Evolutionary conservation across 805 yeast species (phyloP).

Genomic region (Grigorovia transvaalensis): DNA sequence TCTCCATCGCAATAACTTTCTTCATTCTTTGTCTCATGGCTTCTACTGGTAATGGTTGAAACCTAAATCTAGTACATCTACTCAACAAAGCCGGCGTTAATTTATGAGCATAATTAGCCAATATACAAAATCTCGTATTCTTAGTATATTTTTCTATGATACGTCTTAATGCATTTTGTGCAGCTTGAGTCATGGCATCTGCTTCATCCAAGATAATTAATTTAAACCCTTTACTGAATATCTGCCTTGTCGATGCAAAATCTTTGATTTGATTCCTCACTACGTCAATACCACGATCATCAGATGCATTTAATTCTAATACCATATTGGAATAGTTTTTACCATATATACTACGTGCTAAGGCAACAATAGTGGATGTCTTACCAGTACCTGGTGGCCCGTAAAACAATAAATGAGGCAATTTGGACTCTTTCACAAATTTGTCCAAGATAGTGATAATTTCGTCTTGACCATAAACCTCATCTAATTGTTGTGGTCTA

Average conservation of each 20-base stretch:
- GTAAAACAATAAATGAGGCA: slow-evolving; percentile 88
- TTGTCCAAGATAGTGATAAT: slow-evolving; percentile 76
- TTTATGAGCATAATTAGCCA: slow-evolving; percentile 94
- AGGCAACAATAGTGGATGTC: slow-evolving; percentile 78
- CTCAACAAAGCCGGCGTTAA: slow-evolving; percentile 89
- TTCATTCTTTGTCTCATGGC: slow-evolving; percentile 62
- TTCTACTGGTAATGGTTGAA: slow-evolving; percentile 61
- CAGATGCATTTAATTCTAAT: slow-evolving; percentile 88
- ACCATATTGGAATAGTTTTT: slow-evolving; percentile 77
- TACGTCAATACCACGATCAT: slow-evolving; percentile 95
- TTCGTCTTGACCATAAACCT: slow-evolving; percentile 84
- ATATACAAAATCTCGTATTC: slow-evolving; percentile 88
- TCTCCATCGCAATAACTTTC: slow-evolving; percentile 60
- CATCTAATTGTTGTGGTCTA: slow-evolving; percentile 75
- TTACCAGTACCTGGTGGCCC: slow-evolving; percentile 96
- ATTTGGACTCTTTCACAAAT: slow-evolving; percentile 70
- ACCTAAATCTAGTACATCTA: slow-evolving; percentile 91
- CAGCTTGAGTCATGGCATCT: slow-evolving; percentile 84
- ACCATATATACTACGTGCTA: slow-evolving; percentile 84
- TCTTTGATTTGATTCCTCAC: slow-evolving; percentile 96
- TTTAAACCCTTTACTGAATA: slow-evolving; percentile 77
- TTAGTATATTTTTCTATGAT: slow-evolving; percentile 84
- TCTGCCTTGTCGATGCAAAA: slow-evolving; percentile 92
- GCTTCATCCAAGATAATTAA: slow-evolving; percentile 92
- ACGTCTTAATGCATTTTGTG: slow-evolving; percentile 73